Evolutionary conservation across 305 asterid species (phyloP), one percentile per base, ranked within the genome.

Genomic region (Fraxinus platypoda): DNA sequence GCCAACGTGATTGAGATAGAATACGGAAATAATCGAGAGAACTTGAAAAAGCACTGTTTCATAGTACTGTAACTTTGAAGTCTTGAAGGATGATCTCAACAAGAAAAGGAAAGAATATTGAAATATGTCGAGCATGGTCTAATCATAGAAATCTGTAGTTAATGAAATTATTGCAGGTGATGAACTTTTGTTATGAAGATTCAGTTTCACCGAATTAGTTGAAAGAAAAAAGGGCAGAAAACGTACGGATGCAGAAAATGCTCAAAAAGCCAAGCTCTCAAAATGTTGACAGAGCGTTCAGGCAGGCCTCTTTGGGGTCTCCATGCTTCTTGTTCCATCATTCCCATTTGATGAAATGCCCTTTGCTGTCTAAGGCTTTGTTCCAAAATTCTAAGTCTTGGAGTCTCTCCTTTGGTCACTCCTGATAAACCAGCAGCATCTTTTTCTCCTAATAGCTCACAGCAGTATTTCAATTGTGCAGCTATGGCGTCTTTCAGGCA

Each of bases 271-370:
- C 98, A 96, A 43, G 99, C 97, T 80, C 99, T 84, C 81, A 97
- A 85, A 72, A 93, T 91, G 90, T 93, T 97, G 76, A 96, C 99
- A 1, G 99, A 96, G 8, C 97, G 87, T 85, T 96, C 98, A 23
- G 99, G 99, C 85, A 96, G 57, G 1, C 99, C 99, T 33, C 99
- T 73, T 74, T 96, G 99, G 3, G 99, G 99, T 78, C 99, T 77
- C 99, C 99, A 96, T 0, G 98, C 98, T 86, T 94, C 99, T 82
- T 96, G 99, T 76, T 96, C 98, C 98, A 93, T 92, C 93, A 93
- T 91, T 4, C 99, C 98, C 97, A 96, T 93, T 78, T 96, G 99
- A 73, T 93, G 97, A 59, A 94, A 92, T 0, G 97, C 97, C 28
- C 96, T 78, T 75, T 96, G 99, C 33, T 94, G 98, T 41, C 99